These are phyloP conservation scores for Lasiosphaeris hirsuta DNA, from an alignment of 495 filamentous ascomycete genomes.

Conservation along the genomic window DNA sequence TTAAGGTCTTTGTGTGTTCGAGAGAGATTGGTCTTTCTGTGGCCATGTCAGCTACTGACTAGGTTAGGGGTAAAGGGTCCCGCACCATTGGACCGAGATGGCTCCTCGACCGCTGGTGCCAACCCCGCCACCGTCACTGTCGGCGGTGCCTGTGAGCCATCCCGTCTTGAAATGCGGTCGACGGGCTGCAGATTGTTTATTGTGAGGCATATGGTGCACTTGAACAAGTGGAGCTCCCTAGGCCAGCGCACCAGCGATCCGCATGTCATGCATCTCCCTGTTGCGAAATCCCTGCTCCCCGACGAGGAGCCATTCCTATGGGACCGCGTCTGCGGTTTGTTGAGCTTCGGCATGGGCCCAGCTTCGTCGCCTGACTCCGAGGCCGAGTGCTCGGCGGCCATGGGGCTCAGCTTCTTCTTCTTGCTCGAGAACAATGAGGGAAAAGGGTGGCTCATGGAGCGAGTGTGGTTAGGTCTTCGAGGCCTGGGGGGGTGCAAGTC, in stretches of 20 bases:
- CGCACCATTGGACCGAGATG: slow-evolving; percentile 6
- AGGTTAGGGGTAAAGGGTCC: background rate
- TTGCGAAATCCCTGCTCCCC: slow-evolving; percentile 46
- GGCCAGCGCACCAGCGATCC: slow-evolving; percentile 82
- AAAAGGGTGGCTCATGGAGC: slow-evolving; percentile 76
- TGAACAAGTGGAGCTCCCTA: slow-evolving; percentile 67
- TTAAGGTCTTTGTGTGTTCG: slow-evolving; percentile 29
- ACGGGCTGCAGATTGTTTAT: slow-evolving; percentile 73
- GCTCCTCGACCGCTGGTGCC: slow-evolving; percentile 11
- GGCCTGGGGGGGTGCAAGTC: slow-evolving; percentile 33
- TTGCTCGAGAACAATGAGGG: slow-evolving; percentile 59
- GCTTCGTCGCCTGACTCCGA: slow-evolving; percentile 27
- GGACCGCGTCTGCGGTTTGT: slow-evolving; percentile 25
- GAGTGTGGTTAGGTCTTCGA: slow-evolving; percentile 50
- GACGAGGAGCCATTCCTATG: slow-evolving; percentile 25
- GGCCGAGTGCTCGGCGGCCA: slow-evolving; percentile 23
- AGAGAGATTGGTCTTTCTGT: slow-evolving; percentile 28
- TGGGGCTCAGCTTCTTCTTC: slow-evolving; percentile 44
- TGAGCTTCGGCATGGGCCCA: slow-evolving; percentile 22
- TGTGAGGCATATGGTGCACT: slow-evolving; percentile 82
- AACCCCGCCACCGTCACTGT: no score
- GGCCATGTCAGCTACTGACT: background rate
- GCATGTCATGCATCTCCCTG: slow-evolving; percentile 79
- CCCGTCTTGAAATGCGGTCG: slow-evolving; percentile 13
- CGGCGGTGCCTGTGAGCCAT: slow-evolving; percentile 3